Percentiles rank a stretch among this genome's conserved stretches.
Conservation (phyloP, 345 rosid species). For the Acer negundo region DNA sequence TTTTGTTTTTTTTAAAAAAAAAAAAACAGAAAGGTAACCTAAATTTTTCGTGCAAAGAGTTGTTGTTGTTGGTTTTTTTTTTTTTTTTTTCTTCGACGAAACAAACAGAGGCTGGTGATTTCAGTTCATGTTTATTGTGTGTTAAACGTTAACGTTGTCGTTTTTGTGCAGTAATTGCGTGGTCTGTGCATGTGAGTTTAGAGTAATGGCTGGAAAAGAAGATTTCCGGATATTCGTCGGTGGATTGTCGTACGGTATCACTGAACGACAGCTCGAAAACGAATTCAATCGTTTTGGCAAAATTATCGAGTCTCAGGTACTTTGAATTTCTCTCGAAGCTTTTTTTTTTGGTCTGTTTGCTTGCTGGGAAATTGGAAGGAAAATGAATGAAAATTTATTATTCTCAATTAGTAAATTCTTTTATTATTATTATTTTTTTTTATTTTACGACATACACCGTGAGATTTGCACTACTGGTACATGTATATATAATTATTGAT, state of each 20-base stretch:
- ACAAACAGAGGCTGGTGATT: not conserved
- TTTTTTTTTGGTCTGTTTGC: constrained; percentile 12
- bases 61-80: too few species aligned
- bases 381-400: not conserved
- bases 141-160: constrained; percentile 1
- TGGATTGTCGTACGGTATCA: constrained; percentile 82
- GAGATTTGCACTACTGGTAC: not conserved
- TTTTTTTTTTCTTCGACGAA: not conserved
- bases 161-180: constrained; percentile 11
- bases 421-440: not conserved
- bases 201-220: constrained; percentile 74
- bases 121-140: not conserved
- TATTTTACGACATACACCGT: not conserved
- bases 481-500: not conserved
- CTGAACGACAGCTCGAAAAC: constrained; percentile 83
- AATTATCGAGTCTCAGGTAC: constrained; percentile 84
- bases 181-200: constrained; percentile 5
- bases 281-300: constrained; percentile 86
- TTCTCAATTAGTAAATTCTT: not conserved
- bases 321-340: not conserved
- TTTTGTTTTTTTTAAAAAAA: too few species aligned
- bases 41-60: not conserved
- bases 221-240: constrained; percentile 88
- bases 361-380: constrained; percentile 13
- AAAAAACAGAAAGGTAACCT: not conserved